Evolutionary conservation across 768 basidiomycete genomes (phyloP).

Genomic region (Suillus bovinus): DNA sequence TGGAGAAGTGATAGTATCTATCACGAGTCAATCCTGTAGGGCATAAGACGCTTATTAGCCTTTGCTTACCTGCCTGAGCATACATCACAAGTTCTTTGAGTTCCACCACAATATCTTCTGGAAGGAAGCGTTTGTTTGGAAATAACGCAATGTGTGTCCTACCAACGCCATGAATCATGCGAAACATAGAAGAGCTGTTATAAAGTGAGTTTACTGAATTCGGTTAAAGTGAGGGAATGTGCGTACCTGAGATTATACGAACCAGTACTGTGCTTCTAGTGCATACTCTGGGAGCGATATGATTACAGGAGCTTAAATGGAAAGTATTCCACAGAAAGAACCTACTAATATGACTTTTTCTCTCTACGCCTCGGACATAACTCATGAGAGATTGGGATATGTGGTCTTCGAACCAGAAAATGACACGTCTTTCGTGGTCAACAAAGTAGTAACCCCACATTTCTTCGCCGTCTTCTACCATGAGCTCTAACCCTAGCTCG

Average conservation of each 20-base stretch:
- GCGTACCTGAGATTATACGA: background rate
- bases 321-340: background rate
- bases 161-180: background rate
- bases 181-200: background rate
- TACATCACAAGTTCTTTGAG: constrained; percentile 8
- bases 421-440: constrained; percentile 38
- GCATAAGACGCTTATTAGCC: background rate
- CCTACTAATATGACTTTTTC: constrained; percentile 42
- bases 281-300: constrained; percentile 15
- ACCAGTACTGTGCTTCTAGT: constrained; percentile 32
- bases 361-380: constrained; percentile 39
- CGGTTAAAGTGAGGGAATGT: background rate
- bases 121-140: constrained; percentile 22
- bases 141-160: constrained; percentile 8
- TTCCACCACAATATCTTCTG: background rate
- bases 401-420: constrained; percentile 51
- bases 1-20: constrained; percentile 40
- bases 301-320: background rate
- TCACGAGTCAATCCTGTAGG: background rate
- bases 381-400: constrained; percentile 31
- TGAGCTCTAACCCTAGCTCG: constrained; percentile 14
- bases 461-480: background rate
- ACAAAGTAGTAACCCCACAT: constrained; percentile 44
- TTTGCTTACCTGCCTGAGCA: constrained; percentile 10
- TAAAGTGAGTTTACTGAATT: background rate